A percentile compares a stretch with the other conserved stretches of the same genome.
Conservation (phyloP, 108 stramenopile genomes). For the Skeletonema costatum region DNA sequence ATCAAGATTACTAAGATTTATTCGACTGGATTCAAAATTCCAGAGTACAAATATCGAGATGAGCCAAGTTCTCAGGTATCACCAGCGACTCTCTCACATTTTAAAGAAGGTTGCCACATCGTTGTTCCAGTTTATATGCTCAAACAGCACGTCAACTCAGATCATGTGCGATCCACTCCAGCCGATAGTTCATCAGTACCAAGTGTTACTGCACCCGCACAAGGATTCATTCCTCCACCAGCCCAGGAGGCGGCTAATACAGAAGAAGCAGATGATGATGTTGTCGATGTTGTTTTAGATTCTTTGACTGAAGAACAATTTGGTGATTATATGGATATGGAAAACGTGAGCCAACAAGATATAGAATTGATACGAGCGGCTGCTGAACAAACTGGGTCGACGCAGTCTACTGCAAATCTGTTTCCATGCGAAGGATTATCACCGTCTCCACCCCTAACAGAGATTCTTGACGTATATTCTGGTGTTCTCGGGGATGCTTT, state of each 20-base stretch:
- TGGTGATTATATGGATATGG: too few relatives aligned
- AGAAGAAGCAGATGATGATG: not conserved
- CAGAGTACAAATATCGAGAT: not conserved
- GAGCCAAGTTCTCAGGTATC: not conserved
- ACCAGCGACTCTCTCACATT: constrained; percentile 7
- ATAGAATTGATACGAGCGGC: not conserved
- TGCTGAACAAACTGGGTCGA: not conserved
- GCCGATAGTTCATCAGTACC: not conserved
- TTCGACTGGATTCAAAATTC: constrained; percentile 6
- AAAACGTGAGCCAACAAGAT: not conserved
- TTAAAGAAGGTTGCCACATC: not conserved
- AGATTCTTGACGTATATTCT: not conserved
- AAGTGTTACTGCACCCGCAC: not conserved
- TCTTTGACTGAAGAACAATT: too few relatives aligned
- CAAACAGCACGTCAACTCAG: constrained; percentile 26
- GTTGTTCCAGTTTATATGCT: constrained; percentile 29
- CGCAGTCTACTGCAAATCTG: not conserved
- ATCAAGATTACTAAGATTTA: constrained; percentile 10
- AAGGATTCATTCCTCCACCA: not conserved
- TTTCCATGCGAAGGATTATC: not conserved
- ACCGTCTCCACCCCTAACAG: not conserved
- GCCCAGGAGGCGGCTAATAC: not conserved
- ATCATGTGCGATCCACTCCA: not conserved
- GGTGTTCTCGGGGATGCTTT: constrained; percentile 28
- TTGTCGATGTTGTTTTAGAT: not conserved